Conservation (phyloP, 306 rosid species). For the Elaeagnus macrophylla region DNA sequence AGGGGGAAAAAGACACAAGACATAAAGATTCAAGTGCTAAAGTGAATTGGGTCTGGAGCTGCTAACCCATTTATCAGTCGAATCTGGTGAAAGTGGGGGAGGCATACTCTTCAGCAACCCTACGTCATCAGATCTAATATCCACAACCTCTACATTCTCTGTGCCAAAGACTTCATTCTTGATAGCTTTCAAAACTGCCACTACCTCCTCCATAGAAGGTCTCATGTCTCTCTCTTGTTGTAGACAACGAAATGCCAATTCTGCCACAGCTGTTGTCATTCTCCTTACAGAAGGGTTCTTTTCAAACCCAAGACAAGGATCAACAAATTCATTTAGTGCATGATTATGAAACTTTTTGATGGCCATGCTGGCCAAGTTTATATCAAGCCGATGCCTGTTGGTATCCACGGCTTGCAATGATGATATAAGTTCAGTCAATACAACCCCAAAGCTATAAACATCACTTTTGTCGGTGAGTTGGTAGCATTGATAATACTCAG, state of each 20-base stretch:
- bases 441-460: slow-evolving; percentile 89
- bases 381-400: slow-evolving; percentile 49
- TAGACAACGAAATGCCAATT: slow-evolving; percentile 75
- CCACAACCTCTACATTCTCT: slow-evolving; percentile 28
- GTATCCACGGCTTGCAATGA: slow-evolving; percentile 80
- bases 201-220: slow-evolving; percentile 76
- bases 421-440: slow-evolving; percentile 67
- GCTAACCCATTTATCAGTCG: slow-evolving; percentile 59
- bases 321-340: slow-evolving; percentile 52
- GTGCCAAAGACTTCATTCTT: slow-evolving; percentile 28
- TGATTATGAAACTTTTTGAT: slow-evolving; percentile 49
- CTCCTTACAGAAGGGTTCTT: slow-evolving; percentile 24
- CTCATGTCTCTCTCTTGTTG: slow-evolving; percentile 79
- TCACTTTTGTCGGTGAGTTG: slow-evolving; percentile 78
- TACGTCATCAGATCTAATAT: slow-evolving; percentile 36
- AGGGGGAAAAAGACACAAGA: not conserved
- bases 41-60: slow-evolving; percentile 30
- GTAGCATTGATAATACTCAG: slow-evolving; percentile 74
- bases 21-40: slow-evolving; percentile 36
- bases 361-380: slow-evolving; percentile 72
- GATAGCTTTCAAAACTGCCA: slow-evolving; percentile 44
- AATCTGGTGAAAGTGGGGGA: slow-evolving; percentile 56
- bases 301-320: slow-evolving; percentile 59
- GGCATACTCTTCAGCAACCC: slow-evolving; percentile 41
- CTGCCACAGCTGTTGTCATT: slow-evolving; percentile 57